Evolutionary conservation across 495 filamentous ascomycete species (phyloP).

Genomic region (Amorphotheca resinae): DNA sequence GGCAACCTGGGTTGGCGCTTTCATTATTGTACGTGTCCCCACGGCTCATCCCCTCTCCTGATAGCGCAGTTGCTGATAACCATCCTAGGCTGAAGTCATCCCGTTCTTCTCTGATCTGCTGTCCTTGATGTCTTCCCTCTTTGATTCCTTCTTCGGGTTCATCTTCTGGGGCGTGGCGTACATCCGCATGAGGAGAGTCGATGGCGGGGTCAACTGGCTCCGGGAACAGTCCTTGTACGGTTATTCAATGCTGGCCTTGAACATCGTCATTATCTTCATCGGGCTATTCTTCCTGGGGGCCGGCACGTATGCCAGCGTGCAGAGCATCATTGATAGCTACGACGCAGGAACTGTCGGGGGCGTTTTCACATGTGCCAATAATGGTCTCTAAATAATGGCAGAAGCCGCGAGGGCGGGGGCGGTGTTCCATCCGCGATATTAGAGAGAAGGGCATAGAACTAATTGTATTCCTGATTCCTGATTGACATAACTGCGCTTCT

Average conservation of each 20-base stretch:
- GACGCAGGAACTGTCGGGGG: constrained; percentile 37
- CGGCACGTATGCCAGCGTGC: constrained; percentile 69
- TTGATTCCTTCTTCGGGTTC: constrained; percentile 88
- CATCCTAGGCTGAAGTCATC: constrained; percentile 64
- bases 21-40: constrained; percentile 23
- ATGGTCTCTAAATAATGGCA: constrained; percentile 40
- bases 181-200: constrained; percentile 62
- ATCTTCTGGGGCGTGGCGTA: constrained; percentile 91
- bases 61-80: neutral
- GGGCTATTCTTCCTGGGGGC: constrained; percentile 64
- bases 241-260: constrained; percentile 47
- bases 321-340: constrained; percentile 54
- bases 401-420: too few species aligned
- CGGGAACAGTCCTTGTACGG: constrained; percentile 47
- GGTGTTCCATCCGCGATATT: too few species aligned
- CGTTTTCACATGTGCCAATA: constrained; percentile 53
- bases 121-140: constrained; percentile 77
- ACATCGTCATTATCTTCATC: constrained; percentile 54
- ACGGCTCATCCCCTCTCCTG: neutral
- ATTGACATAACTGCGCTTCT: too few species aligned
- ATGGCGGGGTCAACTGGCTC: constrained; percentile 49
- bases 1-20: constrained; percentile 60
- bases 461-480: too few species aligned
- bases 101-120: constrained; percentile 81
- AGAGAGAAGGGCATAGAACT: too few species aligned